phyloP scores from a whole-genome alignment of 73 alveolate genomes.

The Stentor roeselii region DNA sequence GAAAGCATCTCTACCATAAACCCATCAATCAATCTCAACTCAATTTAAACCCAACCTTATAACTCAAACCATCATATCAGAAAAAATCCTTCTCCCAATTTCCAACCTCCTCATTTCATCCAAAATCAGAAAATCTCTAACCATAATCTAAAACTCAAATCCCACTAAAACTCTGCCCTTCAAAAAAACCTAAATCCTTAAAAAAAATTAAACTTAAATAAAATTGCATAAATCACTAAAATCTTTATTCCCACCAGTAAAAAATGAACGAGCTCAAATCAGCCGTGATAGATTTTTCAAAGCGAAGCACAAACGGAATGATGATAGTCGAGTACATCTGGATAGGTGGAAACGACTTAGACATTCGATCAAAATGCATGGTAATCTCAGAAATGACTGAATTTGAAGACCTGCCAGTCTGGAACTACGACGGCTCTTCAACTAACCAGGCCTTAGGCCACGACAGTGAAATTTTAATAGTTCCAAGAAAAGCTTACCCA shows the following conservation, averaged over 20 bases:
- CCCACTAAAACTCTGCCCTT: not conserved
- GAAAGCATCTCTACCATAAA: not conserved
- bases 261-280: not conserved
- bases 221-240: too few relatives aligned
- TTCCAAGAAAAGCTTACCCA: constrained; percentile 77
- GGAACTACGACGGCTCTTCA: constrained; percentile 96
- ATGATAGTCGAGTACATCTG: constrained; percentile 75
- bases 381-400: constrained; percentile 24
- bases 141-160: not conserved
- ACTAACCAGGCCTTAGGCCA: constrained; percentile 83
- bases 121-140: too few relatives aligned
- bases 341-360: constrained; percentile 79
- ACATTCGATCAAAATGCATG: constrained; percentile 66
- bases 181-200: not conserved
- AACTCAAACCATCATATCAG: not conserved
- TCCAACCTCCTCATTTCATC: not conserved
- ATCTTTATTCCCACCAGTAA: too few relatives aligned
- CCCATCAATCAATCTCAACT: not conserved
- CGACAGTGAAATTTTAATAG: constrained; percentile 78
- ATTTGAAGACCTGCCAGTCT: constrained; percentile 71
- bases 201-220: too few relatives aligned
- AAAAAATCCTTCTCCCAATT: not conserved
- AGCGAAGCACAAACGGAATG: constrained; percentile 26
- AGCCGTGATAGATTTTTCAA: not conserved
- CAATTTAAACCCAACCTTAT: not conserved